These are phyloP conservation scores for Melanogaster broomeanus DNA, from an alignment of 768 basidiomycete genomes.

Conservation along the genomic window DNA sequence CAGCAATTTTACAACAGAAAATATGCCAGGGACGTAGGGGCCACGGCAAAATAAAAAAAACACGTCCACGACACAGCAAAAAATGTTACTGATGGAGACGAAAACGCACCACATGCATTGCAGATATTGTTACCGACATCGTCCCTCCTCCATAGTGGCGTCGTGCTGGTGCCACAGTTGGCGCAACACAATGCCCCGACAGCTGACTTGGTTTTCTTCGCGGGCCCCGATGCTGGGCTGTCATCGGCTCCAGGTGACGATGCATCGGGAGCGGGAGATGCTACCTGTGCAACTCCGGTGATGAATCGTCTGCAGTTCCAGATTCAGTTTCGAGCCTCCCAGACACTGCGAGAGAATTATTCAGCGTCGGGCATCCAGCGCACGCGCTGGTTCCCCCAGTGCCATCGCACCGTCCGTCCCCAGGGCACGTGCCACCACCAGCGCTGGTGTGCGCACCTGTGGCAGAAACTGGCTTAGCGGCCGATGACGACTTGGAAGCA, in stretches of 20 bases:
- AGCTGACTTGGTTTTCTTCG: slow-evolving; percentile 37
- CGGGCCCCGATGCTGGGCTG: slow-evolving; percentile 26
- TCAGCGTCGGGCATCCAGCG: slow-evolving; percentile 95
- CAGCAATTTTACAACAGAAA: slow-evolving; percentile 24
- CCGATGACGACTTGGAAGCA: slow-evolving; percentile 23
- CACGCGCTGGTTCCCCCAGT: slow-evolving; percentile 93
- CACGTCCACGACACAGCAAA: slow-evolving; percentile 24
- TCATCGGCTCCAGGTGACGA: slow-evolving; percentile 36
- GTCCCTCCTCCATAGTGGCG: slow-evolving; percentile 88
- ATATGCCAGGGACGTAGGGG: slow-evolving; percentile 4
- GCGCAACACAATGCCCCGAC: slow-evolving; percentile 83
- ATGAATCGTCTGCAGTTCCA: slow-evolving; percentile 20
- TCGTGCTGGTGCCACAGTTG: slow-evolving; percentile 88
- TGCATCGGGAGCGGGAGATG: slow-evolving; percentile 34
- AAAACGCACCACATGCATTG: slow-evolving; percentile 85
- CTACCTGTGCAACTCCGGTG: slow-evolving; percentile 13
- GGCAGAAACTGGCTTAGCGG: slow-evolving; percentile 28
- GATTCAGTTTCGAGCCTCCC: slow-evolving; percentile 43
- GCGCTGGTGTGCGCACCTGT: slow-evolving; percentile 33
- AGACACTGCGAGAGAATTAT: slow-evolving; percentile 68
- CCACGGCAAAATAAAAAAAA: slow-evolving; percentile 15
- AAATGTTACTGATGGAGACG: slow-evolving; percentile 24
- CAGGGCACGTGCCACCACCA: slow-evolving; percentile 84
- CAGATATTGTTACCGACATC: slow-evolving; percentile 92
- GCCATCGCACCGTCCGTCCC: slow-evolving; percentile 97